These are phyloP conservation scores for Phytophthora crassamura DNA, from an alignment of 352 stramenopile genomes.

Conservation along the genomic window DNA sequence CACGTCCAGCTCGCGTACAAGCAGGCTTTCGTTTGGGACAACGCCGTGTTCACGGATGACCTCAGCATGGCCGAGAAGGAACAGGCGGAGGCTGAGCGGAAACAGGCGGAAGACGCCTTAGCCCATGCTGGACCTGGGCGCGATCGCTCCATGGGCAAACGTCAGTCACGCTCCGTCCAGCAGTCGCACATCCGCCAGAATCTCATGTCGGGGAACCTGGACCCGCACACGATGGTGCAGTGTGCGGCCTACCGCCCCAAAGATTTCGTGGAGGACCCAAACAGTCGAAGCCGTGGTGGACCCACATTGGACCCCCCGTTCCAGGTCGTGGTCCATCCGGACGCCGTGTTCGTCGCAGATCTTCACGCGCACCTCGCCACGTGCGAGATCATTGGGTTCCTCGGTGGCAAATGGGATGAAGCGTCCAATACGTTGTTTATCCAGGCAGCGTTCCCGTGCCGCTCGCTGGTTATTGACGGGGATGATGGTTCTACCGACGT, in stretches of 20 bases:
- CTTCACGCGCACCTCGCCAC: conserved; percentile 93
- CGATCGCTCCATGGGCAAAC: conserved; percentile 51
- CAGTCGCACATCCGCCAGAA: conserved; percentile 85
- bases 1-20: conserved; percentile 53
- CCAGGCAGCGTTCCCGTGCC: conserved; percentile 94
- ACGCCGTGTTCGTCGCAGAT: conserved; percentile 92
- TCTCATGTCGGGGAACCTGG: conserved; percentile 70
- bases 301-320: conserved; percentile 81
- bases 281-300: conserved; percentile 54
- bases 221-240: conserved; percentile 90
- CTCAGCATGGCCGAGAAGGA: conserved; percentile 30
- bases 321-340: conserved; percentile 87
- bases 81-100: conserved; percentile 22
- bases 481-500: conserved; percentile 94
- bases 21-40: conserved; percentile 79
- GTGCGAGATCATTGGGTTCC: conserved; percentile 95
- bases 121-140: conserved; percentile 11
- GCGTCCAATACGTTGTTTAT: conserved; percentile 89
- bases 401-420: conserved; percentile 92
- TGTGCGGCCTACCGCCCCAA: conserved; percentile 70
- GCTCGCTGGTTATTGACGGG: conserved; percentile 87
- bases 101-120: conserved; percentile 29
- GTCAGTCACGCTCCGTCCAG: conserved; percentile 71
- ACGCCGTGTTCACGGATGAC: conserved; percentile 68
- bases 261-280: conserved; percentile 41